phyloP scores from a whole-genome alignment of 2,329 filamentous ascomycete genomes.

The Penicillium griseofulvum region DNA sequence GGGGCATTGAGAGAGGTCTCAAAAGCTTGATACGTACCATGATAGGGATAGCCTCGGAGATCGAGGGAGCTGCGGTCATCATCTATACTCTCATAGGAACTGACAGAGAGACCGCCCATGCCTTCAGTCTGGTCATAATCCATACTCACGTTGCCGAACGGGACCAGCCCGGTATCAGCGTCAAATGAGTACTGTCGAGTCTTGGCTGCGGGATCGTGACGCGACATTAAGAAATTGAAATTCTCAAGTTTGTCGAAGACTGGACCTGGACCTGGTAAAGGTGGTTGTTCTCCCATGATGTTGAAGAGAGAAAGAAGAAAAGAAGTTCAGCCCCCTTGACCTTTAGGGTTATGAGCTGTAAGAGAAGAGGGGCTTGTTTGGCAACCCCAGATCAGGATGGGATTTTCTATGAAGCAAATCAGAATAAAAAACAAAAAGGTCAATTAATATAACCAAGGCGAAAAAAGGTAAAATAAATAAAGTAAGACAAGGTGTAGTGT shows the following conservation, averaged over 20 bases:
- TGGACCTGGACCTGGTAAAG: conserved; percentile 22
- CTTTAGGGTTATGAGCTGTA: conserved; percentile 12
- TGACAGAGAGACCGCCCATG: conserved; percentile 42
- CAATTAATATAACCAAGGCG: background rate
- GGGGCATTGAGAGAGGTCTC: conserved; percentile 15
- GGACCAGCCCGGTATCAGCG: conserved; percentile 33
- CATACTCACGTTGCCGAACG: conserved; percentile 35
- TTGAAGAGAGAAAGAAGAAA: conserved; percentile 18
- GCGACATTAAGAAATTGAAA: conserved; percentile 38
- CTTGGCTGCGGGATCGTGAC: conserved; percentile 33
- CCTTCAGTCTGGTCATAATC: conserved; percentile 43
- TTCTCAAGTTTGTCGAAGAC: conserved; percentile 36
- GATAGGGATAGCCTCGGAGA: conserved; percentile 40
- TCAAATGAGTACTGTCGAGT: conserved; percentile 41
- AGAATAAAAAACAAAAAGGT: background rate
- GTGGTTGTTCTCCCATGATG: conserved; percentile 34
- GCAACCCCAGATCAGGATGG: conserved; percentile 18
- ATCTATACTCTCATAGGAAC: conserved; percentile 43
- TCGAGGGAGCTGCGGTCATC: conserved; percentile 41
- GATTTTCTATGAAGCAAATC: conserved; percentile 9
- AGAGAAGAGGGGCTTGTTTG: conserved; percentile 8
- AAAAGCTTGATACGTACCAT: conserved; percentile 34
- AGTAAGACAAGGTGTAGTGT: background rate
- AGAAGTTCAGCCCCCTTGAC: conserved; percentile 12
- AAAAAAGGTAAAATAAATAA: background rate